Evolutionary conservation across 768 basidiomycete genomes (phyloP).

Genomic region (Pulveroboletus ravenelii): DNA sequence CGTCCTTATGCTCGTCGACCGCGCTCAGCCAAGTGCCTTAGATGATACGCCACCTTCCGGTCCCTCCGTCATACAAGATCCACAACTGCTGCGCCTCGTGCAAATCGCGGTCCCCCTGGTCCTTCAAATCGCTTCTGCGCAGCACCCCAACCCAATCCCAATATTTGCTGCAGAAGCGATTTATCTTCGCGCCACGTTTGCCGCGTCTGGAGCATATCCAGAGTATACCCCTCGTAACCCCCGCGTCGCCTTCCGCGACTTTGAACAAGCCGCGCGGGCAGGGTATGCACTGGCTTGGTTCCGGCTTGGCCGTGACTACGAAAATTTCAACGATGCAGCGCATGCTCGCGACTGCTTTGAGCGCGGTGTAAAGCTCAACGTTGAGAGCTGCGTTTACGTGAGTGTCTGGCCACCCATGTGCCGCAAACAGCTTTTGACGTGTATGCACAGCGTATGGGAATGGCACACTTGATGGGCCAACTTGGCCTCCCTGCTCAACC

Average conservation of each 20-base stretch:
- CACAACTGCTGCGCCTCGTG: constrained; percentile 53
- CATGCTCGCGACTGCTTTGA: constrained; percentile 86
- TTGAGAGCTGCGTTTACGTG: constrained; percentile 80
- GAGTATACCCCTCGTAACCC: constrained; percentile 62
- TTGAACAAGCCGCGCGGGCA: constrained; percentile 73
- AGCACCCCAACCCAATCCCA: constrained; percentile 34
- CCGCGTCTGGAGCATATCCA: constrained; percentile 67
- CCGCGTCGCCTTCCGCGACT: constrained; percentile 82
- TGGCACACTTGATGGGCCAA: constrained; percentile 89
- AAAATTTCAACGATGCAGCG: constrained; percentile 69
- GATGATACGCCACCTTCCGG: constrained; percentile 44
- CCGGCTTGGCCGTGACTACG: constrained; percentile 86
- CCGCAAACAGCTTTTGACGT: background rate
- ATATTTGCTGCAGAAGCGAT: constrained; percentile 63
- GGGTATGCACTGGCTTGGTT: constrained; percentile 88
- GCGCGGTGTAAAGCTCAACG: constrained; percentile 66
- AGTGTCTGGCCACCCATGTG: constrained; percentile 20
- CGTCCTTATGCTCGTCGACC: constrained; percentile 75
- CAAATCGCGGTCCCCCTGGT: constrained; percentile 63
- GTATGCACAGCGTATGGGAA: constrained; percentile 71
- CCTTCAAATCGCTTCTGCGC: constrained; percentile 47
- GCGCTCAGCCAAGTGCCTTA: constrained; percentile 35
- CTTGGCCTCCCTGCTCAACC: constrained; percentile 57
- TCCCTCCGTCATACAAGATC: constrained; percentile 53
- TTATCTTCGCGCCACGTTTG: constrained; percentile 72